Percentiles rank a stretch among this genome's conserved stretches.
These are phyloP conservation scores for Rhododendron kiyosumense DNA, from an alignment of 148 eudicot genomes.

Conservation along the genomic window DNA sequence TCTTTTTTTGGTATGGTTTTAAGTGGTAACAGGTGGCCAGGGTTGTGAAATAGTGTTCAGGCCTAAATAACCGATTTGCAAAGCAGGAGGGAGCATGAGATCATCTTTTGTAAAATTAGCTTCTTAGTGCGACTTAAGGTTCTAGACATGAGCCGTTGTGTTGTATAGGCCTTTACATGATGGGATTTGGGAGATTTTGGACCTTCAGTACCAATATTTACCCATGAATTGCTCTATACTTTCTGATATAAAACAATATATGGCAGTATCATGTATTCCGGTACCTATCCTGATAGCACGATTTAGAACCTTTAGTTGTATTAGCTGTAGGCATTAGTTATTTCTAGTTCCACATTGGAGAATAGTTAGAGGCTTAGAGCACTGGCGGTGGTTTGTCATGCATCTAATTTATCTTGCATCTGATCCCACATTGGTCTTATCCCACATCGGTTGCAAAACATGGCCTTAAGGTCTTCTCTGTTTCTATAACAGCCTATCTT, in stretches of 20 bases:
- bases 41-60: not conserved
- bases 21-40: not conserved
- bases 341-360: not conserved
- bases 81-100: not conserved
- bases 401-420: not conserved
- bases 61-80: not conserved
- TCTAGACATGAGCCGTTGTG: not conserved
- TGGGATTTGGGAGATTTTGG: not conserved
- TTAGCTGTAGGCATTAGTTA: not conserved
- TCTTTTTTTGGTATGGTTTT: not conserved
- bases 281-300: not conserved
- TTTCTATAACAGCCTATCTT: not conserved
- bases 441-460: not conserved
- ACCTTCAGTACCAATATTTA: not conserved
- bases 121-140: not conserved
- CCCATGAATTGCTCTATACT: not conserved
- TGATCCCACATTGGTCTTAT: too few relatives aligned
- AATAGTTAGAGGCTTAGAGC: not conserved
- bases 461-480: not conserved
- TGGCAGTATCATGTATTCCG: not conserved
- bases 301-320: not conserved
- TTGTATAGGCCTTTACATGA: not conserved
- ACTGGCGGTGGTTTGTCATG: not conserved
- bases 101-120: not conserved
- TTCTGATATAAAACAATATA: not conserved